Base-by-base conservation (phyloP, 2,329 filamentous ascomycete species). In the Amylocarpus encephaloides region DNA sequence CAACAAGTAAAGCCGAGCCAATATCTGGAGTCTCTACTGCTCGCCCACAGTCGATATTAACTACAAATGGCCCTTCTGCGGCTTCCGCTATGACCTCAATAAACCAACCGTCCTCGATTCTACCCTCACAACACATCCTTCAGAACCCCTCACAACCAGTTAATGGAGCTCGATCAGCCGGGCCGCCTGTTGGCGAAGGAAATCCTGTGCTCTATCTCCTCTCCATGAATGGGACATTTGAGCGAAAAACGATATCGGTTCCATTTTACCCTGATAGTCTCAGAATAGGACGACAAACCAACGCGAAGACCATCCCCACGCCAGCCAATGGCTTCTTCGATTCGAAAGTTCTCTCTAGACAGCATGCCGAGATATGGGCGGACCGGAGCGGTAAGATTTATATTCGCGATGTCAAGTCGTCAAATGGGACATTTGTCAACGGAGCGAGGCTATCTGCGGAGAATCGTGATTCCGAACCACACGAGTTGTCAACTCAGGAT, bases 401-500 rank as follows among this genome's bases (percentile, higher is more conserved):
- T 79, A 97, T 98, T 60, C 82, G 91, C 51, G 93, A 98, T 70
- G 87, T 98, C 61, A 98, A 97, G 70, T 97, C 93, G 0, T 98
- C 93, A 36, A 98, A 98, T 66, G 93, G 93, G 51, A 98, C 93
- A 1, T 98, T 98, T 68, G 92, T 98, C 60, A 98, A 98, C 63
- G 90, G 90, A 16, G 82, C 86, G 48, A 83, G 93, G 29, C 70
- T 98, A 52, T 97, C 93, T 2, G 88, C 83, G 48, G 93, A 98
- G 67, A 98, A 96, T 63, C 83, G 91, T 60, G 93, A 98, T 69
- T 97, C 92, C 0, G 93, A 97, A 54, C 91, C 93, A 0, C 89
- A 96, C 66, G 92, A 97, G 66, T 73, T 98, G 32, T 85, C 91
- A 63, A 90, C 92, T 52, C 85, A 89, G 58, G 93, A 98, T 65